Evolutionary conservation across 1,139 yeast species (phyloP), one percentile per base, ranked within the genome.

Genomic region (Pichia sp.): DNA sequence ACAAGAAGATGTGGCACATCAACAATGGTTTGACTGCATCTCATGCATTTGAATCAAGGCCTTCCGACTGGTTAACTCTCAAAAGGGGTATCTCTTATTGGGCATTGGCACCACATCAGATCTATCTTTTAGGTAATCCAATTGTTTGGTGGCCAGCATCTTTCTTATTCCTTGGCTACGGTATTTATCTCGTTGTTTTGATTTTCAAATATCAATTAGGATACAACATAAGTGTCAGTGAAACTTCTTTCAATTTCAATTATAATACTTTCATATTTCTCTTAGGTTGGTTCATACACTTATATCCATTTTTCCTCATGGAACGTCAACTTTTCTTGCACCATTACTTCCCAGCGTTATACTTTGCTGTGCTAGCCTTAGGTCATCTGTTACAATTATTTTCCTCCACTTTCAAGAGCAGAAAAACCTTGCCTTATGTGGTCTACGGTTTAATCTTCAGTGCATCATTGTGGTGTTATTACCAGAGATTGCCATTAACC

Each of bases 81-180:
- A 72, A 78, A 59, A 85, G 98, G 72, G 99, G 99, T 70, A 93
- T 95, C 72, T 90, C 90, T 73, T 95, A 93, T 75, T 93, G 98
- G 98, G 62, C 60, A 49, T 51, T 42, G 29, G 83, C 87, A 58
- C 78, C 86, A 68, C 81, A 79, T 62, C 96, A 88, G 69, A 82
- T 93, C 47, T 95, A 93, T 70, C 78, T 93, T 60, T 69, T 93
- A 49, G 99, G 99, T 69, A 95, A 95, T 69, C 92, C 93, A 23
- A 81, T 88, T 51, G 76, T 85, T 47, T 95, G 98, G 97, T 92
- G 95, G 93, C 69, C 87, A 5, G 79, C 86, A n/a, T 75, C 95
- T 41, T 76, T 78, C 13, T 70, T 82, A 30, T 73, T 89, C 59
- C 71, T 76, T 13, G 71, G 80, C 1, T 88, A 87, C 64, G 73